Conservation (phyloP, 2,329 filamentous ascomycete species). For the Botrytis porri region DNA sequence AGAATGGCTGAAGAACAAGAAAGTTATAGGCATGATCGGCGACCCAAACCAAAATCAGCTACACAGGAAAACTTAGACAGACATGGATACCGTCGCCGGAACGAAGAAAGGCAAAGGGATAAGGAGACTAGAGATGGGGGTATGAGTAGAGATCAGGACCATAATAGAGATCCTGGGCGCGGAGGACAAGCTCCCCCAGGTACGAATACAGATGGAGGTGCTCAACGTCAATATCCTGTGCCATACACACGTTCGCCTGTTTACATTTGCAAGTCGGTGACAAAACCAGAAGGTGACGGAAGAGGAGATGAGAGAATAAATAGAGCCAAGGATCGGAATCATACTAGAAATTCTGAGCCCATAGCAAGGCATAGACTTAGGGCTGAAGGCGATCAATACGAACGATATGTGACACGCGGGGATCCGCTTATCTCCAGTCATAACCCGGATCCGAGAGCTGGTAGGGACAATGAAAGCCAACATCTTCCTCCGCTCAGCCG, state of each 20-base stretch:
- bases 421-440: too few relatives aligned
- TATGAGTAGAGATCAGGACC: not conserved
- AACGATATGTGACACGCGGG: too few relatives aligned
- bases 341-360: too few relatives aligned
- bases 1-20: not conserved
- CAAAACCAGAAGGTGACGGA: too few relatives aligned
- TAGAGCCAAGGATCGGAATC: too few relatives aligned
- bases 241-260: not conserved
- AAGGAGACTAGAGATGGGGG: fast-evolving
- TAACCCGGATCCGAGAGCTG: too few relatives aligned
- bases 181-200: not conserved
- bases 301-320: too few relatives aligned
- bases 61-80: not conserved
- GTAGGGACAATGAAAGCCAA: too few relatives aligned
- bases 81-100: not conserved
- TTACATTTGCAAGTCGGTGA: too few relatives aligned
- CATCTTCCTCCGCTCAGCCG: too few relatives aligned
- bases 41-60: not conserved
- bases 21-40: fast-evolving
- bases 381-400: too few relatives aligned
- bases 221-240: not conserved
- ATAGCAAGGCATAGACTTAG: too few relatives aligned
- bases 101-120: not conserved
- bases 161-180: not conserved
- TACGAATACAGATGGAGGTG: not conserved